Evolutionary conservation across 176 grass and related monocot species (phyloP).

Genomic region (Lolium multiflorum): DNA sequence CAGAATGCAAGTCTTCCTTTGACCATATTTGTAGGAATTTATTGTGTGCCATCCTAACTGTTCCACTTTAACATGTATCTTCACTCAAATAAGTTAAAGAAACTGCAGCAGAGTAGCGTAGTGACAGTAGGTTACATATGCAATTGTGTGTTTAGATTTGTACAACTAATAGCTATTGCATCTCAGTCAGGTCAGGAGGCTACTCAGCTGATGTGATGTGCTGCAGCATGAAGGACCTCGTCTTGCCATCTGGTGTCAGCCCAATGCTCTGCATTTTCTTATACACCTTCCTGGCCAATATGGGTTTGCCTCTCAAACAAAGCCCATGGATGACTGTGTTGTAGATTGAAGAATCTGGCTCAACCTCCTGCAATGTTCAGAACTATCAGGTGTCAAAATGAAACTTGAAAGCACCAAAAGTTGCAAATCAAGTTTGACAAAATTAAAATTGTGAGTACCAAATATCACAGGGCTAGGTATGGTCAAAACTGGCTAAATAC

Average conservation of each 20-base stretch:
- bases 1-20: background rate
- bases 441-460: background rate
- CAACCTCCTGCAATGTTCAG: slow-evolving; percentile 47
- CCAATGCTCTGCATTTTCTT: slow-evolving; percentile 69
- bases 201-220: slow-evolving; percentile 28
- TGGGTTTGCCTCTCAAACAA: slow-evolving; percentile 68
- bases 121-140: background rate
- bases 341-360: slow-evolving; percentile 74
- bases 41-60: background rate
- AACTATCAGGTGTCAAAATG: background rate
- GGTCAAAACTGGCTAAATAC: background rate
- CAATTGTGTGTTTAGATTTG: background rate
- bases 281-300: slow-evolving; percentile 63
- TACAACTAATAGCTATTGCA: background rate
- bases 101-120: background rate
- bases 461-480: background rate
- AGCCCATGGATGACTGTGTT: slow-evolving; percentile 78
- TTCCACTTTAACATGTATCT: background rate
- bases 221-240: slow-evolving; percentile 79
- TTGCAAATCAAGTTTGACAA: background rate
- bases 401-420: background rate
- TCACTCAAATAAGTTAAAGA: background rate
- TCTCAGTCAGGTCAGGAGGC: too few relatives aligned
- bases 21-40: background rate
- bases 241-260: slow-evolving; percentile 73